Conservation (phyloP, 192 early-diverging fungal genomes). For the Mortierella claussenii region DNA sequence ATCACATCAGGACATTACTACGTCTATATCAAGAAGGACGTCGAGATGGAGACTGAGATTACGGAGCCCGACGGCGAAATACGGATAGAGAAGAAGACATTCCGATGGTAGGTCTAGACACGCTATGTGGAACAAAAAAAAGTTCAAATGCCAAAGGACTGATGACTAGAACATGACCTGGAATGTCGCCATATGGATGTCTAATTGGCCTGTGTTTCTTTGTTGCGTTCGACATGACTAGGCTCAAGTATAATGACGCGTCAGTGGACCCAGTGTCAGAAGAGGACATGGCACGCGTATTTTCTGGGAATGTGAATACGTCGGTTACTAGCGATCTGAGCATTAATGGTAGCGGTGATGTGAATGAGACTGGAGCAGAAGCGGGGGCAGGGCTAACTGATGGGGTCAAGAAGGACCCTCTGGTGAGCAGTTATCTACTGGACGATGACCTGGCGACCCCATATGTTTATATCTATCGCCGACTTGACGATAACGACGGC, state of each 20-base stretch:
- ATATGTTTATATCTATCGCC: slow-evolving; percentile 39
- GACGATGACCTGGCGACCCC: slow-evolving; percentile 36
- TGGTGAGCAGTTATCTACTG: neutral
- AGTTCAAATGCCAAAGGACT: neutral
- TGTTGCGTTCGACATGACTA: slow-evolving; percentile 7
- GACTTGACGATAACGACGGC: slow-evolving; percentile 23
- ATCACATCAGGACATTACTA: slow-evolving; percentile 46
- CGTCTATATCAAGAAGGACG: slow-evolving; percentile 36
- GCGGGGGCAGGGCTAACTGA: neutral
- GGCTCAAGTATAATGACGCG: slow-evolving; percentile 48
- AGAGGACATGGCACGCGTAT: slow-evolving; percentile 26
- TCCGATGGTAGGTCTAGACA: slow-evolving; percentile 21
- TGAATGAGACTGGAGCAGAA: neutral
- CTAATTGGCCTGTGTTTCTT: no score
- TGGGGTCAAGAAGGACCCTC: neutral
- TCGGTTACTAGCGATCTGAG: neutral
- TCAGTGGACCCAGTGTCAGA: slow-evolving; percentile 24
- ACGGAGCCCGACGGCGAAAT: slow-evolving; percentile 30
- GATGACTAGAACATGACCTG: neutral
- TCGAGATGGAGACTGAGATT: slow-evolving; percentile 26
- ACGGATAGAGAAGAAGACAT: slow-evolving; percentile 14
- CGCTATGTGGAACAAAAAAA: neutral
- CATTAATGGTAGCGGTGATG: neutral
- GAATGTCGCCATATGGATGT: neutral
- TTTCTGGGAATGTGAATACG: slow-evolving; percentile 27